phyloP scores from a whole-genome alignment of 1,139 yeast species.

The Candida sanyaensis region DNA sequence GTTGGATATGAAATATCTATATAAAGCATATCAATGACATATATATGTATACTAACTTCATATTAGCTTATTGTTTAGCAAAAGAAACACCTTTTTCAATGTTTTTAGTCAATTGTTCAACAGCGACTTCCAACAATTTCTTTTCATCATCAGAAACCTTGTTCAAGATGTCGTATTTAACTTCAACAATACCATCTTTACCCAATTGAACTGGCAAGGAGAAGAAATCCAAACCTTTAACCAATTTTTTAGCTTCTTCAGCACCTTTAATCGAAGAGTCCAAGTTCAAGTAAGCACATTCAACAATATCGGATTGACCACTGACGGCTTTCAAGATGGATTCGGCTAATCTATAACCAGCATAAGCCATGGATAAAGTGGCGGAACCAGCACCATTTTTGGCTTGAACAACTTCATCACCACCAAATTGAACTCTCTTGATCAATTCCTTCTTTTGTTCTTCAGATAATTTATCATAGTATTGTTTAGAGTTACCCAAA shows the following conservation, averaged over 20 bases:
- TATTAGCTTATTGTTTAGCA: conserved; percentile 31
- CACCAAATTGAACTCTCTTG: conserved; percentile 97
- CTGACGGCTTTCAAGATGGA: conserved; percentile 77
- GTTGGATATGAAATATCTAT: too few species aligned
- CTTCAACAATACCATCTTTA: conserved; percentile 82
- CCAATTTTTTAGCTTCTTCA: conserved; percentile 73
- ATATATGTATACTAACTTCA: too few species aligned
- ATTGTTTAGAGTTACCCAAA: conserved; percentile 45
- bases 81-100: conserved; percentile 64
- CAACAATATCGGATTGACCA: conserved; percentile 71
- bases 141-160: conserved; percentile 60
- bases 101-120: conserved; percentile 79
- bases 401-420: conserved; percentile 98
- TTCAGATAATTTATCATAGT: conserved; percentile 45
- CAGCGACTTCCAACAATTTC: conserved; percentile 76
- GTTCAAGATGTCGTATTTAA: conserved; percentile 52
- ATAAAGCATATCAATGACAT: too few species aligned
- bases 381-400: conserved; percentile 99
- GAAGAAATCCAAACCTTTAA: conserved; percentile 87
- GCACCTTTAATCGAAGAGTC: conserved; percentile 52
- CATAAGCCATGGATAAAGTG: conserved; percentile 97
- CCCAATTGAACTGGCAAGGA: conserved; percentile 91
- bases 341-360: conserved; percentile 93
- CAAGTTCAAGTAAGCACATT: conserved; percentile 69
- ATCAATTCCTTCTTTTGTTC: conserved; percentile 71